phyloP scores from a whole-genome alignment of 306 rosid genomes.

The Prinsepia uniflora region DNA sequence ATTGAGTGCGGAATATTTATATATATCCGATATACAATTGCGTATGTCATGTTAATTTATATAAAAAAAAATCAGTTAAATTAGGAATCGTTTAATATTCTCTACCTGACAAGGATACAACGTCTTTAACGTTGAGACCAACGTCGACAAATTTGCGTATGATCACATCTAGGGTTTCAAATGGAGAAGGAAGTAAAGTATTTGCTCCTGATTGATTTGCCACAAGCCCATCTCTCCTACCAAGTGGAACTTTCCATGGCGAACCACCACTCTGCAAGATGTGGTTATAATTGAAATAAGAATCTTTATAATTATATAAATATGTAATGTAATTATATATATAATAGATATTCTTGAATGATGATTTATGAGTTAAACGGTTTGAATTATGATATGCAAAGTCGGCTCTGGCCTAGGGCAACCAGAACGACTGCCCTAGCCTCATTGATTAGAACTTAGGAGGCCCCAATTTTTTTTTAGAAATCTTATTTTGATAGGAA shows the following conservation, averaged over 20 bases:
- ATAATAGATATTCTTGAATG: too few species aligned
- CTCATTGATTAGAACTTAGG: too few species aligned
- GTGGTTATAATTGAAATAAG: not conserved
- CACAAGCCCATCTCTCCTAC: slow-evolving; percentile 71
- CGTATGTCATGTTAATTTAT: too few species aligned
- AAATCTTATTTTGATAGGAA: too few species aligned
- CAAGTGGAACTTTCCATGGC: slow-evolving; percentile 57
- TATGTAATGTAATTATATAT: too few species aligned
- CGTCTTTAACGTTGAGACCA: slow-evolving; percentile 60
- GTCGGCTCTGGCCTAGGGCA: too few species aligned
- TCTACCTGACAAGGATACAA: slow-evolving; percentile 69
- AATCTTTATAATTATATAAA: not conserved
- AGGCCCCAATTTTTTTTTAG: too few species aligned
- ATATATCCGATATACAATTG: too few species aligned
- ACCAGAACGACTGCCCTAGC: too few species aligned
- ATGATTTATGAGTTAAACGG: too few species aligned
- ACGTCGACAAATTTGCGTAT: slow-evolving; percentile 41
- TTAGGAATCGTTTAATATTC: not conserved
- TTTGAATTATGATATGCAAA: too few species aligned
- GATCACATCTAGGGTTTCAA: slow-evolving; percentile 36
- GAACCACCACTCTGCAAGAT: slow-evolving; percentile 74
- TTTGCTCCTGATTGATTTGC: slow-evolving; percentile 57
- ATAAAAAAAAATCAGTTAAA: slow-evolving; percentile 7
- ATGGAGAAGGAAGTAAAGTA: slow-evolving; percentile 50
- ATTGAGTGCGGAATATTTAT: too few species aligned